phyloP scores from a whole-genome alignment of 768 basidiomycete genomes.

The Tulasnella sp. region DNA sequence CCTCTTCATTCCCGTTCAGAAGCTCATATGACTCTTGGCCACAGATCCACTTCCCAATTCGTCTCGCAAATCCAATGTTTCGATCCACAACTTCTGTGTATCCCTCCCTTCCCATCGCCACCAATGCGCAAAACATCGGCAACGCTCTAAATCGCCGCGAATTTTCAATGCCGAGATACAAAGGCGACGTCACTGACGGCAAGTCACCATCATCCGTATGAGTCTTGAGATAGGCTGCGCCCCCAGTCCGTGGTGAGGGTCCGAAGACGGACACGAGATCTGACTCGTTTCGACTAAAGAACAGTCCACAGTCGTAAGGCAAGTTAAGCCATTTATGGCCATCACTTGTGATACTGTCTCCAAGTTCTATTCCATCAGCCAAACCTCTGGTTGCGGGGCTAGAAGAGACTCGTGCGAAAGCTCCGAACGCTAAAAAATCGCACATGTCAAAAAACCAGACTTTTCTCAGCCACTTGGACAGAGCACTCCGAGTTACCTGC shows the following conservation, averaged over 20 bases:
- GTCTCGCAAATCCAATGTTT: constrained; percentile 28
- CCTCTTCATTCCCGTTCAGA: constrained; percentile 19
- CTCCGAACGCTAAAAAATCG: constrained; percentile 29
- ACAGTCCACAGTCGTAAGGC: constrained; percentile 30
- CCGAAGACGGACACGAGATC: constrained; percentile 27
- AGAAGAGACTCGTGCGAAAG: constrained; percentile 29
- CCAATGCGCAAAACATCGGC: constrained; percentile 29
- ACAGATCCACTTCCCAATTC: constrained; percentile 25
- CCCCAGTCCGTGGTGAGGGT: constrained; percentile 22
- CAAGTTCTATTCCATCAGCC: constrained; percentile 26
- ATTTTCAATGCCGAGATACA: constrained; percentile 32
- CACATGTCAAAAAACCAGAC: neutral
- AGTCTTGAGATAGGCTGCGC: constrained; percentile 29
- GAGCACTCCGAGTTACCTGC: constrained; percentile 24
- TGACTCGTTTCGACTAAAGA: constrained; percentile 25
- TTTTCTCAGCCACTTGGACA: neutral
- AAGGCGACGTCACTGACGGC: constrained; percentile 24
- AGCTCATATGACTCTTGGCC: constrained; percentile 20
- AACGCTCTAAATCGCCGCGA: constrained; percentile 32
- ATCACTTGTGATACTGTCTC: constrained; percentile 31
- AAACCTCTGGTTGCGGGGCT: constrained; percentile 24
- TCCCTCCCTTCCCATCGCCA: constrained; percentile 29
- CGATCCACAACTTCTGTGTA: constrained; percentile 28
- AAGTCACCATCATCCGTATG: neutral
- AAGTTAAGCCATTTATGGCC: constrained; percentile 34